Evolutionary conservation across 257 asterid genomes (phyloP).

Genomic region (Penstemon newberryi): DNA sequence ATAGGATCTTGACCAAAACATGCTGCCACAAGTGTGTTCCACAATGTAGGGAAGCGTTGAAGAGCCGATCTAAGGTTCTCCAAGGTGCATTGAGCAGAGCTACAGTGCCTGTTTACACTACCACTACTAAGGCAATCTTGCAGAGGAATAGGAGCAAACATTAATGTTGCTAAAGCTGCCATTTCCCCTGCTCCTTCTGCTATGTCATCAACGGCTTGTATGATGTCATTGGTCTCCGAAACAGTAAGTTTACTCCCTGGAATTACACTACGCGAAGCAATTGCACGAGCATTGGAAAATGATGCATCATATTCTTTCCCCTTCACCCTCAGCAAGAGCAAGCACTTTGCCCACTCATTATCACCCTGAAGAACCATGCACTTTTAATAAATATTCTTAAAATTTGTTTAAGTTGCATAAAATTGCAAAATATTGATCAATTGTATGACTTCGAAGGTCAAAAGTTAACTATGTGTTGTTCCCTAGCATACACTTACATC

Average conservation of each 20-base stretch:
- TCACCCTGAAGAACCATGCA: slow-evolving; percentile 64
- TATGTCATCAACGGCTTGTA: slow-evolving; percentile 90
- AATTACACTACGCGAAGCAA: slow-evolving; percentile 63
- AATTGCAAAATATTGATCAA: slow-evolving; percentile 24
- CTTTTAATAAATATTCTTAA: slow-evolving; percentile 29
- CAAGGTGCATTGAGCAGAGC: slow-evolving; percentile 92
- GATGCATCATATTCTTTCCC: slow-evolving; percentile 97
- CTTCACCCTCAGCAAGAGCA: slow-evolving; percentile 79
- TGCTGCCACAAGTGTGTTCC: slow-evolving; percentile 80
- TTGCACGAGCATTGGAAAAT: slow-evolving; percentile 91
- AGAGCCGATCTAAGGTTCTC: slow-evolving; percentile 94
- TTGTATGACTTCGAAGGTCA: slow-evolving; percentile 24
- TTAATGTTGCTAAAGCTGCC: slow-evolving; percentile 94
- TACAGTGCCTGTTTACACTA: slow-evolving; percentile 77
- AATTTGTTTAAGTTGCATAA: slow-evolving; percentile 5
- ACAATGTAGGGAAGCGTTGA: slow-evolving; percentile 85
- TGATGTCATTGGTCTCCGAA: slow-evolving; percentile 64
- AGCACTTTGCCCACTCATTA: slow-evolving; percentile 86
- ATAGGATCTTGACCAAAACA: slow-evolving; percentile 88
- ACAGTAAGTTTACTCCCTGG: slow-evolving; percentile 60
- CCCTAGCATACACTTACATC: neutral
- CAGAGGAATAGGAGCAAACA: slow-evolving; percentile 86
- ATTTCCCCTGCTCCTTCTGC: slow-evolving; percentile 99
- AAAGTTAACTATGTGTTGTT: slow-evolving; percentile 6
- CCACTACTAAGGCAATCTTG: slow-evolving; percentile 97